A percentile compares a stretch with the other conserved stretches of the same genome.
These are phyloP conservation scores for Endoconidiophora polonica DNA, from an alignment of 2,329 filamentous ascomycete species.

Conservation along the genomic window DNA sequence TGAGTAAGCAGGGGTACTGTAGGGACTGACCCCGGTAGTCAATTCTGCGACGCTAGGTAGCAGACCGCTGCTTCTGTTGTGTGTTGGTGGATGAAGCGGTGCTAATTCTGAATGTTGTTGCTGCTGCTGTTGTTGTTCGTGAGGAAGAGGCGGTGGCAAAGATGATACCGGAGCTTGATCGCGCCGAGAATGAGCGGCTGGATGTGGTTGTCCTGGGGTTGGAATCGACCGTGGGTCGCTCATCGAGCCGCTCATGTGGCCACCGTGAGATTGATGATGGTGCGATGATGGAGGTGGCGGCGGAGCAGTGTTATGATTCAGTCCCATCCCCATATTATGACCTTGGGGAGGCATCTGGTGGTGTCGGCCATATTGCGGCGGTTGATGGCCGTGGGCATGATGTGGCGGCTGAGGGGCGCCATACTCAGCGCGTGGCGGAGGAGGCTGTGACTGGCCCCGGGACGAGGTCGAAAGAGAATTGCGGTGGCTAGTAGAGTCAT, in stretches of 20 bases:
- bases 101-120: constrained; percentile 6
- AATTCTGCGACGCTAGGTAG: constrained; percentile 47
- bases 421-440: constrained; percentile 15
- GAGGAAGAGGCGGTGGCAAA: constrained; percentile 17
- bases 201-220: constrained; percentile 17
- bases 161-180: neutral
- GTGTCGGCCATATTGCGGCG: constrained; percentile 28
- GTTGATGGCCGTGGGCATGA: constrained; percentile 14
- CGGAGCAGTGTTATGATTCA: constrained; percentile 7
- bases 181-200: constrained; percentile 16
- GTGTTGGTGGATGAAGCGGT: constrained; percentile 13
- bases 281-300: constrained; percentile 17
- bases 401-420: constrained; percentile 1
- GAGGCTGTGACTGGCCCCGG: constrained; percentile 23
- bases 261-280: constrained; percentile 21
- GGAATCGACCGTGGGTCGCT: constrained; percentile 28
- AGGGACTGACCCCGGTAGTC: constrained; percentile 45
- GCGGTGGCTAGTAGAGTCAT: constrained; percentile 22
- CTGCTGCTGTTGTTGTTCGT: constrained; percentile 14
- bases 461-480: constrained; percentile 21
- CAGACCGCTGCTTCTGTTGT: constrained; percentile 26
- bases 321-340: constrained; percentile 15
- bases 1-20: constrained; percentile 40
- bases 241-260: constrained; percentile 36
- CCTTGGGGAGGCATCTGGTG: constrained; percentile 17